Percentiles rank a stretch among this genome's conserved stretches.
Conservation (phyloP, 1,284 basidiomycete species). For the Ceratobasidium sp. region DNA sequence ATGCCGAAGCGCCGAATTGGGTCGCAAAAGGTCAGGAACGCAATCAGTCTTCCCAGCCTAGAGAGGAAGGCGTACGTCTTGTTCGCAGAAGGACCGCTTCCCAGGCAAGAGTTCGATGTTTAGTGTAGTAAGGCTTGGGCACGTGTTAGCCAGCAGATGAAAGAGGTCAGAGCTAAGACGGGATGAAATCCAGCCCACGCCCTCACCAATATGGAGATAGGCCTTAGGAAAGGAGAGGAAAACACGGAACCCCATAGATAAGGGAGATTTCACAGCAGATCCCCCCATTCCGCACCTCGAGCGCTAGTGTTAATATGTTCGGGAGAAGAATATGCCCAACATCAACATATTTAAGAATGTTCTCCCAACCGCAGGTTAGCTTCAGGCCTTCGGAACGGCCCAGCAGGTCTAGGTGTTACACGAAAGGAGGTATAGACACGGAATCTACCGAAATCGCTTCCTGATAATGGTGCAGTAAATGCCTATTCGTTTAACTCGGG, state of each 20-base stretch:
- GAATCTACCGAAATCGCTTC: neutral
- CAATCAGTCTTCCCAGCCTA: neutral
- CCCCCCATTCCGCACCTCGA: neutral
- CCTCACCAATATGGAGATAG: neutral
- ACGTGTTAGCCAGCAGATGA: neutral
- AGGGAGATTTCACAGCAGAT: neutral
- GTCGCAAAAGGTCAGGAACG: slow-evolving; percentile 1
- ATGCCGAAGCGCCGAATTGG: neutral
- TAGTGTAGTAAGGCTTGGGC: neutral
- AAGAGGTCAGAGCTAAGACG: neutral
- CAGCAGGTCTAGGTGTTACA: neutral
- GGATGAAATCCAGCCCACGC: neutral
- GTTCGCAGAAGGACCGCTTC: neutral
- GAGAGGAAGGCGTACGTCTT: neutral
- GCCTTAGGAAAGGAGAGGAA: neutral
- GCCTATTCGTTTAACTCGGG: neutral
- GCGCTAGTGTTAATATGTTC: neutral
- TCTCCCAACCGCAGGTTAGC: neutral
- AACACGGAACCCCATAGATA: slow-evolving; percentile 5
- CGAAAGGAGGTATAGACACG: slow-evolving; percentile 4
- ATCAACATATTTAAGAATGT: neutral
- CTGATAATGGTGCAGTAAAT: neutral
- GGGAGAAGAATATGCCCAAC: slow-evolving; percentile 6
- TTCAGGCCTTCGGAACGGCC: neutral
- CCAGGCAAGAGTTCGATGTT: neutral